Evolutionary conservation across 129 eudicot genomes (phyloP).

Genomic region (Pulicaria dysenterica): DNA sequence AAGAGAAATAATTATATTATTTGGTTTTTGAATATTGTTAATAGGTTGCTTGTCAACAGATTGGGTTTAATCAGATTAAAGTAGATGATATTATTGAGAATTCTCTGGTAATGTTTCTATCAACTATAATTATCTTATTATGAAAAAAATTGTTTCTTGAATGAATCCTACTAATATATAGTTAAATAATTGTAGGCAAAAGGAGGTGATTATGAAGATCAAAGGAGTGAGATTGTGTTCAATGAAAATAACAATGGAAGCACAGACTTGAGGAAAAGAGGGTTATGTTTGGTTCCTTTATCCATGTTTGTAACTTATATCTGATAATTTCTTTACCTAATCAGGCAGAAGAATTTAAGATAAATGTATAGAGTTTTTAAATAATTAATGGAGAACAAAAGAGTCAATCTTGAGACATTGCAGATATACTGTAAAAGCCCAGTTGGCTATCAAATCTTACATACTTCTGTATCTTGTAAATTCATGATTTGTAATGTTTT

Average conservation of each 20-base stretch:
- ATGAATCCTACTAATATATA: not conserved
- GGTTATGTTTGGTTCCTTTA: slow-evolving; percentile 62
- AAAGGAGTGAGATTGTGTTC: slow-evolving; percentile 12
- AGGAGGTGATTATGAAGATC: slow-evolving; percentile 30
- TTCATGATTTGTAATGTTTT: slow-evolving; percentile 8
- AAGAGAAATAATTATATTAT: not conserved
- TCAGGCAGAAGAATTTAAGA: slow-evolving; percentile 22
- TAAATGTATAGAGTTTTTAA: slow-evolving; percentile 28
- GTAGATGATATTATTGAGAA: slow-evolving; percentile 30
- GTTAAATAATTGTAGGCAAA: slow-evolving; percentile 31
- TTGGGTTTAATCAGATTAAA: slow-evolving; percentile 44
- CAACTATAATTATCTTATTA: not conserved
- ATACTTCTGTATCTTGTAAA: slow-evolving; percentile 37
- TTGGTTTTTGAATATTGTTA: slow-evolving; percentile 17
- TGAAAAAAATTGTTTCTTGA: slow-evolving; percentile 10
- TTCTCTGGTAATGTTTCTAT: slow-evolving; percentile 36
- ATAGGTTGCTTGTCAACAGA: slow-evolving; percentile 45
- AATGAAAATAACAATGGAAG: slow-evolving; percentile 30
- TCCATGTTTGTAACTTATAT: slow-evolving; percentile 50
- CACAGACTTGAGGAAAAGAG: slow-evolving; percentile 52
- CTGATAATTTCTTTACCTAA: not conserved
- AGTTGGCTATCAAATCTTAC: slow-evolving; percentile 34
- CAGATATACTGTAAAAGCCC: slow-evolving; percentile 32
- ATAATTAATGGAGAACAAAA: slow-evolving; percentile 29
- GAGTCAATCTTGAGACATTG: slow-evolving; percentile 39